Percentiles rank a stretch among this genome's conserved stretches.
Evolutionary conservation across 169 alveolate species (phyloP).

Genomic region (Blepharisma undulans): DNA sequence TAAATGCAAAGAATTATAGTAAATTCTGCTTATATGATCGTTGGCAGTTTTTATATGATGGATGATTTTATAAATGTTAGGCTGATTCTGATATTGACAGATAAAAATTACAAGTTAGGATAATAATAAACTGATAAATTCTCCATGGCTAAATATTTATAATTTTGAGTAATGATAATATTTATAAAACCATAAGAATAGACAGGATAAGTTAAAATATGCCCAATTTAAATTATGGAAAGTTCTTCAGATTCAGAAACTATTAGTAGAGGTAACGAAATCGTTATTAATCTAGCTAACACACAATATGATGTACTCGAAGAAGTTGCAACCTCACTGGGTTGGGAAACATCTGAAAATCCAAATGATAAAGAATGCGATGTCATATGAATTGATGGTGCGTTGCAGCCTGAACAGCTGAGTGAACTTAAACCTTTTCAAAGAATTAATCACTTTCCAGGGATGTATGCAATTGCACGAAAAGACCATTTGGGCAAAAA

Average conservation of each 20-base stretch:
- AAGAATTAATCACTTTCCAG: constrained; percentile 85
- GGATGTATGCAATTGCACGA: constrained; percentile 83
- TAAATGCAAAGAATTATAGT: too few species aligned
- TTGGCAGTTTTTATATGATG: too few species aligned
- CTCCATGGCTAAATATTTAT: too few species aligned
- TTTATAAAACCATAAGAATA: not conserved
- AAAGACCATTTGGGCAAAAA: constrained; percentile 89
- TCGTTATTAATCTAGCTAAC: constrained; percentile 15
- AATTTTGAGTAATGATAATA: too few species aligned
- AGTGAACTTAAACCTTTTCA: constrained; percentile 63
- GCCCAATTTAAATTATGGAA: not conserved
- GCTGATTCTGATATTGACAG: too few species aligned
- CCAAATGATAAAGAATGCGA: constrained; percentile 43
- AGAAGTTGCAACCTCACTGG: not conserved
- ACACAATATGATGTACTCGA: constrained; percentile 6
- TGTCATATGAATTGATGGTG: constrained; percentile 75
- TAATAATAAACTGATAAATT: too few species aligned
- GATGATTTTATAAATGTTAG: too few species aligned
- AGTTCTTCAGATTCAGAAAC: not conserved
- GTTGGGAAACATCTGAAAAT: constrained; percentile 14
- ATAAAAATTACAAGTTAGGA: too few species aligned
- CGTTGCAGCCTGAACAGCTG: constrained; percentile 56
- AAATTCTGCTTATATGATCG: too few species aligned
- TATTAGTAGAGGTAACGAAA: not conserved
- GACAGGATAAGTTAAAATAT: not conserved